These are phyloP conservation scores for Leccinum pellstonianum DNA, from an alignment of 768 basidiomycete species.

Conservation along the genomic window DNA sequence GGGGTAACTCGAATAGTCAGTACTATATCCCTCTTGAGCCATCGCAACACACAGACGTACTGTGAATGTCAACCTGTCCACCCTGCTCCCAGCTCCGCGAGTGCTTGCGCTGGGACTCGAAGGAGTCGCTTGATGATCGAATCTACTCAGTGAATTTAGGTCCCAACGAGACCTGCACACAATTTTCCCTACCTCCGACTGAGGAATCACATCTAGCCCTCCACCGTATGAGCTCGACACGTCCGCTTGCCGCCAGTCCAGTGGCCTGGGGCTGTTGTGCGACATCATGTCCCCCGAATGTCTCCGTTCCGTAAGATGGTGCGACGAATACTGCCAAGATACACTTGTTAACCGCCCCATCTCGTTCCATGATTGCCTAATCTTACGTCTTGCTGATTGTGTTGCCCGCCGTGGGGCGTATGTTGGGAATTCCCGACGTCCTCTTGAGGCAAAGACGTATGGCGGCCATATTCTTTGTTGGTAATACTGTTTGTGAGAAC, in stretches of 20 bases:
- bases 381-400: slow-evolving; percentile 36
- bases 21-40: slow-evolving; percentile 5
- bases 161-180: slow-evolving; percentile 12
- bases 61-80: slow-evolving; percentile 34
- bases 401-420: slow-evolving; percentile 27
- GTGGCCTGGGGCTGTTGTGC: slow-evolving; percentile 34
- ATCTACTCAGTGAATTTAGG: slow-evolving; percentile 36
- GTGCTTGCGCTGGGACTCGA: slow-evolving; percentile 53
- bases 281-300: slow-evolving; percentile 34
- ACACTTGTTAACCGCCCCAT: slow-evolving; percentile 21
- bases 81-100: slow-evolving; percentile 61
- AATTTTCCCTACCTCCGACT: slow-evolving; percentile 33
- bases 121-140: slow-evolving; percentile 39
- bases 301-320: slow-evolving; percentile 34
- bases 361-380: slow-evolving; percentile 14
- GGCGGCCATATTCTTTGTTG: slow-evolving; percentile 34
- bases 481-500: slow-evolving; percentile 19
- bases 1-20: slow-evolving; percentile 7
- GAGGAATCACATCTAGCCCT: slow-evolving; percentile 31
- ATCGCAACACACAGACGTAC: slow-evolving; percentile 21
- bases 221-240: slow-evolving; percentile 31
- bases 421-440: slow-evolving; percentile 32
- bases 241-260: slow-evolving; percentile 35
- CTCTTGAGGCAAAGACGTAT: slow-evolving; percentile 32
- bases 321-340: slow-evolving; percentile 31